Base-by-base conservation (phyloP, 495 filamentous ascomycete genomes). In the Podospora appendiculata region DNA sequence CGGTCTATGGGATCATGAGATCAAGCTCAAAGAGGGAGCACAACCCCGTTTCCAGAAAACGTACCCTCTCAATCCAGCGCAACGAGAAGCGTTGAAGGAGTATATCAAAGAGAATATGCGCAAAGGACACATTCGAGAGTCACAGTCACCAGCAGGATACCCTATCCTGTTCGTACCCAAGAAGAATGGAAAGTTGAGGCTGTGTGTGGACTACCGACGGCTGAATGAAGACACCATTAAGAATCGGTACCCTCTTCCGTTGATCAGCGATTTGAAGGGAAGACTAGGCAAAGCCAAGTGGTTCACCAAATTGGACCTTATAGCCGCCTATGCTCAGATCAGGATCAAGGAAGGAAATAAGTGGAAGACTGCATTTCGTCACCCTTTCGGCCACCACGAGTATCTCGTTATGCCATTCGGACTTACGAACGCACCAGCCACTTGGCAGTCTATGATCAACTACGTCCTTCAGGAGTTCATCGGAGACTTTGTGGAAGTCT, bases 261-360 rank as follows among this genome's bases (percentile, higher is more conserved):
- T 49, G 32, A 54, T 54, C 14, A 7, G n/a, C 4, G 7, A 41
- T 2, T 16, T 54, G 8, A 41, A 32, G 32, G 52, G 48, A 16
- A 19, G 33, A 32, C 14, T 54, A 14, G 3, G 1, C 17, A 39
- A 39, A 16, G 52, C 46, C 1, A 2, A 45, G 1, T 44, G 14
- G 12, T 54, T 49, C 9, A 54, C 38, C 1, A 16, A 16, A 6
- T 35, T 53, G 6, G 45, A 53, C n/a, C 36, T 53, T 18, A 44
- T 10, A 38, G 42, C 17, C 0, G 25, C n/a, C 0, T 53, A 53
- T n/a, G 12, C 19, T 40, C 9, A 44, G 6, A 54, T 48, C n/a
- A 32, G 9, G 1, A 53, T 54, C 11, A 54, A 49, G n/a, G 32
- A 54, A 33, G 41, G 47, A 8, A 32, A 54, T 33, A 16, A 54